A percentile compares a stretch with the other conserved stretches of the same genome.
These are phyloP conservation scores for Malassezia arunalokei DNA, from an alignment of 1,284 basidiomycete species.

Conservation along the genomic window DNA sequence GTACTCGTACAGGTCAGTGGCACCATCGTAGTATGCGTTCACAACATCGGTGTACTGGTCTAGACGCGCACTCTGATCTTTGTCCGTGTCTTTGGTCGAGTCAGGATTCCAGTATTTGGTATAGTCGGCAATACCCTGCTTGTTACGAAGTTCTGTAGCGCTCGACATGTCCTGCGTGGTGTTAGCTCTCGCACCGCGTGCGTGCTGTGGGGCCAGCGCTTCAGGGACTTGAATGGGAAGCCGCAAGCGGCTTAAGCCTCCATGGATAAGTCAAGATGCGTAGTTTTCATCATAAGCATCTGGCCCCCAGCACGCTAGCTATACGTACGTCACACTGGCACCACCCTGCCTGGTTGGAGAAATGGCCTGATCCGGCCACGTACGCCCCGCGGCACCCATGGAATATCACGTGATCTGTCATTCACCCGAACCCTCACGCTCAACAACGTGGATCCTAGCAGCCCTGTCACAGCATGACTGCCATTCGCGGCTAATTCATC, in stretches of 20 bases:
- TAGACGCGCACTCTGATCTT: slow-evolving; percentile 64
- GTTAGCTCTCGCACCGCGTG: neutral
- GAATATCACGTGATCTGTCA: too few relatives aligned
- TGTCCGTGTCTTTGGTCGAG: slow-evolving; percentile 58
- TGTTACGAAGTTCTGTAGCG: slow-evolving; percentile 57
- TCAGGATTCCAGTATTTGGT: slow-evolving; percentile 89
- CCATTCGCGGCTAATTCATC: too few relatives aligned
- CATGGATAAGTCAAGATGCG: slow-evolving; percentile 7
- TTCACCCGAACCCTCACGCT: too few relatives aligned
- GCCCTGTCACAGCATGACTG: too few relatives aligned
- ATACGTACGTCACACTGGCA: too few relatives aligned
- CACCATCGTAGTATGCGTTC: slow-evolving; percentile 93
- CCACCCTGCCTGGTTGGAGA: too few relatives aligned
- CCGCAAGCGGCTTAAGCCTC: slow-evolving; percentile 8
- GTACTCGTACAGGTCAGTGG: slow-evolving; percentile 92
- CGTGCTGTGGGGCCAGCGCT: neutral
- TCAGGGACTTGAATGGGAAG: slow-evolving; percentile 20
- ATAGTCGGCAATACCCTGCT: slow-evolving; percentile 76
- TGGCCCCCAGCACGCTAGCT: too few relatives aligned
- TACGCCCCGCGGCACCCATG: too few relatives aligned
- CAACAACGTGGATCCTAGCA: too few relatives aligned
- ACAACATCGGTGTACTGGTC: slow-evolving; percentile 83
- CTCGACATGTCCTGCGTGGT: neutral
- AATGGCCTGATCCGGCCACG: neutral
- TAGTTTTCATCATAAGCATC: slow-evolving; percentile 5